Conservation (phyloP, 495 filamentous ascomycete species). For the Sphaerosporella brunnea region DNA sequence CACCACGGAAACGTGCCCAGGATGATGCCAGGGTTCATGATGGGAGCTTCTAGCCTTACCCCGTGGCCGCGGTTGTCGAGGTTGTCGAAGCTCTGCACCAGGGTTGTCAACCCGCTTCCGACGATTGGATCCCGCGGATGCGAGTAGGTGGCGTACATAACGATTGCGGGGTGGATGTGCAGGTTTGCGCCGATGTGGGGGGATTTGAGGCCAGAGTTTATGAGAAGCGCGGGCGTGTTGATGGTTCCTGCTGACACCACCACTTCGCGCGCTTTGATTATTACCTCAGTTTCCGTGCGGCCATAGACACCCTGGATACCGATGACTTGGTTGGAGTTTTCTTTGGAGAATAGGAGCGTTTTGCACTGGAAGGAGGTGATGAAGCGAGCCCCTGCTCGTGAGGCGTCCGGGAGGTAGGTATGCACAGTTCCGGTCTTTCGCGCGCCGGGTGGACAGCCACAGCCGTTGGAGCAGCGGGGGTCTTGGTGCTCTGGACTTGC, state of each 20-base stretch:
- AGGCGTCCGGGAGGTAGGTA: slow-evolving; percentile 63
- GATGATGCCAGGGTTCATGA: slow-evolving; percentile 32
- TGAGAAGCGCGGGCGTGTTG: slow-evolving; percentile 63
- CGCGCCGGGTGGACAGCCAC: slow-evolving; percentile 32
- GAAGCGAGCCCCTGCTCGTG: slow-evolving; percentile 53
- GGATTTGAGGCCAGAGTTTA: slow-evolving; percentile 32
- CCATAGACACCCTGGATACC: slow-evolving; percentile 34
- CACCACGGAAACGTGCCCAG: slow-evolving; percentile 4
- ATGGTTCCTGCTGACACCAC: slow-evolving; percentile 58
- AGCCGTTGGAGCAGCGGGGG: slow-evolving; percentile 65
- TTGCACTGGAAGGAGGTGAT: background rate
- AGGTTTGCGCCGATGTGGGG: slow-evolving; percentile 57
- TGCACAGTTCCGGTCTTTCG: slow-evolving; percentile 53
- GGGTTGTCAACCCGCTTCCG: slow-evolving; percentile 50
- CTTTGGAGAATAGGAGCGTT: background rate
- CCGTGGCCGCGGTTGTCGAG: slow-evolving; percentile 69
- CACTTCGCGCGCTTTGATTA: slow-evolving; percentile 24
- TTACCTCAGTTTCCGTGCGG: background rate
- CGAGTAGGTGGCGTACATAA: slow-evolving; percentile 38
- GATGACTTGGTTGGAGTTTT: background rate
- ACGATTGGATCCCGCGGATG: slow-evolving; percentile 4
- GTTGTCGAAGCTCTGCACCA: slow-evolving; percentile 63
- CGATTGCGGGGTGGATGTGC: slow-evolving; percentile 51
- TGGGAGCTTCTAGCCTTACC: slow-evolving; percentile 51
- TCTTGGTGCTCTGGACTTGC: slow-evolving; percentile 52